Conservation (phyloP, 1,284 basidiomycete species). For the Boletellus deceptivus region DNA sequence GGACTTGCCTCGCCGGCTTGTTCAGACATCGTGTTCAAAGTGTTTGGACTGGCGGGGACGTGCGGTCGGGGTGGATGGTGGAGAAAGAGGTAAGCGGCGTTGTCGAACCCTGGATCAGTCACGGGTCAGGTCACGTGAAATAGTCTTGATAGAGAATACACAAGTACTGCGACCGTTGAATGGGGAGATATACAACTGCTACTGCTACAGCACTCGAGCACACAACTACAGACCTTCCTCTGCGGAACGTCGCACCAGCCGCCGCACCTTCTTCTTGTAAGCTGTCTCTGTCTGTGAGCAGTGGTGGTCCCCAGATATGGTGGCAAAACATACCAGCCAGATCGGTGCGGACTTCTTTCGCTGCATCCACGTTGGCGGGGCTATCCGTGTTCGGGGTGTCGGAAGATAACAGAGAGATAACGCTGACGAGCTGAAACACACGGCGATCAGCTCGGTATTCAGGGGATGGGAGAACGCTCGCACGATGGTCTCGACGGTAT, state of each 20-base stretch:
- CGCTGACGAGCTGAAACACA: conserved; percentile 78
- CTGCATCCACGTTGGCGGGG: conserved; percentile 97
- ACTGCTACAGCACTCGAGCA: conserved; percentile 12
- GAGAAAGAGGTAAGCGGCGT: background rate
- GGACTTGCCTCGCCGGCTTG: conserved; percentile 43
- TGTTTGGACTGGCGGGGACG: conserved; percentile 4
- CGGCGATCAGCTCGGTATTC: conserved; percentile 3
- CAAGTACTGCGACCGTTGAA: no score
- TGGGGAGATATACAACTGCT: conserved; percentile 11
- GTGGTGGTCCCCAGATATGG: background rate
- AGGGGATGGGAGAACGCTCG: conserved; percentile 37
- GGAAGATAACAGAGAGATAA: conserved; percentile 92
- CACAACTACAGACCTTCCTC: conserved; percentile 67
- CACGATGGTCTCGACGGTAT: conserved; percentile 96
- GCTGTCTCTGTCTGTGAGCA: conserved; percentile 36
- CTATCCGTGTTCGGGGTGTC: conserved; percentile 93
- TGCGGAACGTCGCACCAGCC: conserved; percentile 78
- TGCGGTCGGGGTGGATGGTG: conserved; percentile 11
- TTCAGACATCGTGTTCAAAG: conserved; percentile 34
- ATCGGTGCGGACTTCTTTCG: conserved; percentile 84
- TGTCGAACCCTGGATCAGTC: no score
- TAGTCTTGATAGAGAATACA: background rate
- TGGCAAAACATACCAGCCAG: conserved; percentile 48
- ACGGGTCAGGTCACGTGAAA: conserved; percentile 22
- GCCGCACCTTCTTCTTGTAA: conserved; percentile 93